A percentile compares a stretch with the other conserved stretches of the same genome.
These are phyloP conservation scores for Talaromyces wortmannii DNA, from an alignment of 495 filamentous ascomycete species.

Conservation along the genomic window DNA sequence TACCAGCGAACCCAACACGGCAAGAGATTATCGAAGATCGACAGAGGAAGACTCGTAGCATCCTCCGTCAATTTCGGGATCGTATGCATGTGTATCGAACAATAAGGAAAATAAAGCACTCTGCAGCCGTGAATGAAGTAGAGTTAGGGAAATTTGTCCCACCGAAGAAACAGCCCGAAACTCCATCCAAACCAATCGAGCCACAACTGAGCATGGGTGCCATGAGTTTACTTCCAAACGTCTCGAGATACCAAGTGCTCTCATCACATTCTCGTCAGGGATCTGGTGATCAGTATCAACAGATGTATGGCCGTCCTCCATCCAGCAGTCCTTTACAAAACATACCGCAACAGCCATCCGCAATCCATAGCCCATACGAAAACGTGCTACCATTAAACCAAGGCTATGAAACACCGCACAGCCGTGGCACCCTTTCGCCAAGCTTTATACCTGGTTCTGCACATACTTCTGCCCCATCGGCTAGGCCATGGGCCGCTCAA, in stretches of 20 bases:
- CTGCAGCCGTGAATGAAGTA: constrained; percentile 17
- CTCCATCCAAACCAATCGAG: background rate
- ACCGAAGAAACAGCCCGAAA: background rate
- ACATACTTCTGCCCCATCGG: background rate
- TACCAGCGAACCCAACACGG: background rate
- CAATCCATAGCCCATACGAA: background rate
- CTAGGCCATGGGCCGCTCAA: background rate
- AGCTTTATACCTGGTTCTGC: background rate
- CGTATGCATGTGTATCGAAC: constrained; percentile 24
- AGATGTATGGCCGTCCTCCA: background rate
- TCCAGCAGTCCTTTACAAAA: background rate
- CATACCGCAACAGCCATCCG: background rate
- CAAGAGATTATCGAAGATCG: constrained; percentile 4
- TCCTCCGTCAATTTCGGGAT: constrained; percentile 30
- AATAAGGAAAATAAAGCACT: constrained; percentile 26
- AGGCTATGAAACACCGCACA: background rate
- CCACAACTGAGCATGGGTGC: background rate
- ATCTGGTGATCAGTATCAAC: background rate
- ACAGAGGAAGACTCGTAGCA: constrained; percentile 28
- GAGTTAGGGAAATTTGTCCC: background rate
- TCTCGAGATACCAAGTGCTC: background rate
- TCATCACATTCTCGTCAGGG: background rate
- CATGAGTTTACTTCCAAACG: background rate
- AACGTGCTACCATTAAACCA: background rate
- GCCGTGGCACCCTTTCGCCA: background rate